Evolutionary conservation across 352 stramenopile species (phyloP), one percentile per base, ranked within the genome.

Genomic region (Phytophthora capsici): DNA sequence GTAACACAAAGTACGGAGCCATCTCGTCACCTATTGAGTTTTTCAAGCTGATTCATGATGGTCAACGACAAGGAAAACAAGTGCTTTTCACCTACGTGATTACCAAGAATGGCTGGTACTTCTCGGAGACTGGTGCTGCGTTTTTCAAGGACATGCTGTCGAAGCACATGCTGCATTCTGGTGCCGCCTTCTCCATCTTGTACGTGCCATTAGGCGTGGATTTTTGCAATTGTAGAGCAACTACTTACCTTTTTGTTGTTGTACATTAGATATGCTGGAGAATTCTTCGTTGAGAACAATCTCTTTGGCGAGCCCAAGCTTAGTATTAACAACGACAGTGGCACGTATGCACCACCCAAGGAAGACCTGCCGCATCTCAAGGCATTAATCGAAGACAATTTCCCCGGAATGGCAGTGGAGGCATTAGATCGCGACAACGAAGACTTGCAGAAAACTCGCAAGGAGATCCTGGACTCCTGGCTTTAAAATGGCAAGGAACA

Each of bases 61-160:
- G 72, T n/a, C 47, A 48, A 8, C 63, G 72, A 22, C 63, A 69
- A 14, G 57, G 65, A 1, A 80, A 77, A 16, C 57, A 61, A 46
- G 72, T 80, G 23, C 60, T 80, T 2, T 80, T 77, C 55, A 80
- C 72, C 3, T 80, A 80, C 23, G 68, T 70, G 6, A 80, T 80
- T 40, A 77, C 59, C 20, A 75, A 73, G 36, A 73, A 63, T 23
- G 72, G 72, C 28, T 80, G 72, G 72, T 80, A 80, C 36, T 80
- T 80, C 17, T 80, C 72, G 14, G 72, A 80, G 30, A 80, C 72
- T 8, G 72, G 72, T 10, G 72, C 72, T 26, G 51, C 63, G 0
- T 77, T 80, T 55, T 80, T 80, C 52, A 80, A 80, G 45, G 72
- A 80, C 44, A 80, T 80, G 72, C 38, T 80, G 20, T 80, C 72